Base-by-base conservation (phyloP, 805 yeast genomes). In the Wickerhamiella azymoides region DNA sequence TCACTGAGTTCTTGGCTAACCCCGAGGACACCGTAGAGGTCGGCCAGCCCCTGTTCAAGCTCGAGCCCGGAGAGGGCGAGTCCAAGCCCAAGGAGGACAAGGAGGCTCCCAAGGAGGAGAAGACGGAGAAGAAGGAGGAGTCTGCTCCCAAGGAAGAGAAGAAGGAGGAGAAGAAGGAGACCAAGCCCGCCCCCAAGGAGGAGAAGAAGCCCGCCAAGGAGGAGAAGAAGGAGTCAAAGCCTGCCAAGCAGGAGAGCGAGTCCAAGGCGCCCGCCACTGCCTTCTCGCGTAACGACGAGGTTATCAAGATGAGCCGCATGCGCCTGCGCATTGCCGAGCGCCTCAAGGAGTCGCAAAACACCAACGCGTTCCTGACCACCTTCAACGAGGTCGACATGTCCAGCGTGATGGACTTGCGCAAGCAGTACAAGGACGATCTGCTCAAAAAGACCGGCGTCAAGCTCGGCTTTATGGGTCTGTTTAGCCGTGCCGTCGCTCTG, bases 291-390 rank as follows among this genome's bases (percentile, higher is more conserved):
- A 67, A 70, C 51, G 97, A 92, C 70, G 82, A 79, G 62, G 77
- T 86, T 64, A 93, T 92, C 53, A 89, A 89, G 74, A 89, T 89
- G 97, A 92, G 88, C 79, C 84, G 98, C 73, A 92, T 89, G 97
- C 82, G 98, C 71, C 69, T 84, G 70, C 84, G 98, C 75, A 92
- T 92, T 56, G 95, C 98, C 50, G 97, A 89, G 73, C 84, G 98
- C 71, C 81, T 89, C 63, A 89, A 89, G 84, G 97, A 92, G 73
- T 84, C 97, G 30, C 98, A 89, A 71, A 92, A 92, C 74, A 88
- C 97, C 47, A 94, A 97, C 54, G 98, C 98, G 33, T 84, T 97
- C 40, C 77, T 89, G 62, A 89, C 98, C 47, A 89, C 98, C 43
- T 89, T 89, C 77, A 89, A 89, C 70, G 98, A 89, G 72, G 94